phyloP scores from a whole-genome alignment of 2,329 filamentous ascomycete species.

The Phialocephala subalpina region DNA sequence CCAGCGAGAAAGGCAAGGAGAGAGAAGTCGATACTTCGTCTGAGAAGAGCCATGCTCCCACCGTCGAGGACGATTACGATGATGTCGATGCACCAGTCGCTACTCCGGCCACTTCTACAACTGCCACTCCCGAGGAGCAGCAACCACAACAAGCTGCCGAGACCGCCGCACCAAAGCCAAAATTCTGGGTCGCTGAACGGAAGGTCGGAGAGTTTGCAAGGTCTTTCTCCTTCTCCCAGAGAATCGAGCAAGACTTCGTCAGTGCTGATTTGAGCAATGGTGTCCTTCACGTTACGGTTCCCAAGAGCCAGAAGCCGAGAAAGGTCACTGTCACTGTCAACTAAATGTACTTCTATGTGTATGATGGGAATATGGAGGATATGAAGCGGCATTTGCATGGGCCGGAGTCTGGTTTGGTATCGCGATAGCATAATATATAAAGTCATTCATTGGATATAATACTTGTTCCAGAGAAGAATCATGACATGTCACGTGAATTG shows the following conservation, averaged over 20 bases:
- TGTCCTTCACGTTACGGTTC: conserved; percentile 67
- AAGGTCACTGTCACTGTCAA: conserved; percentile 57
- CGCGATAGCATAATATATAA: conserved; percentile 13
- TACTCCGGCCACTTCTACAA: conserved; percentile 31
- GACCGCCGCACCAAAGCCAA: conserved; percentile 53
- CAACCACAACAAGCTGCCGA: conserved; percentile 47
- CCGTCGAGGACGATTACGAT: conserved; percentile 40
- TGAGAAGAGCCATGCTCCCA: conserved; percentile 38
- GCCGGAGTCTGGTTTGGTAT: conserved; percentile 17
- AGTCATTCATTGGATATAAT: not conserved
- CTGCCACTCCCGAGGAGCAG: conserved; percentile 47
- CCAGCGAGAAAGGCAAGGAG: conserved; percentile 46
- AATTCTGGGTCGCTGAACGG: conserved; percentile 76
- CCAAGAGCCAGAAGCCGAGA: conserved; percentile 67
- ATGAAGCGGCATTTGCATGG: conserved; percentile 10
- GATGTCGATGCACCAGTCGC: conserved; percentile 35
- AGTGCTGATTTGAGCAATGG: conserved; percentile 70
- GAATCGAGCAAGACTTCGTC: conserved; percentile 68
- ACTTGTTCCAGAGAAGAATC: not conserved
- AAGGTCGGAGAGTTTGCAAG: conserved; percentile 72
- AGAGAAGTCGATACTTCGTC: conserved; percentile 39
- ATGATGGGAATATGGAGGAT: conserved; percentile 5
- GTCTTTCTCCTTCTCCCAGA: conserved; percentile 70
- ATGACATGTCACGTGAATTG: too few relatives aligned
- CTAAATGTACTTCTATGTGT: conserved; percentile 16